Evolutionary conservation across 805 yeast species (phyloP), one percentile per base, ranked within the genome.

Genomic region (Ogataea nonfermentans): DNA sequence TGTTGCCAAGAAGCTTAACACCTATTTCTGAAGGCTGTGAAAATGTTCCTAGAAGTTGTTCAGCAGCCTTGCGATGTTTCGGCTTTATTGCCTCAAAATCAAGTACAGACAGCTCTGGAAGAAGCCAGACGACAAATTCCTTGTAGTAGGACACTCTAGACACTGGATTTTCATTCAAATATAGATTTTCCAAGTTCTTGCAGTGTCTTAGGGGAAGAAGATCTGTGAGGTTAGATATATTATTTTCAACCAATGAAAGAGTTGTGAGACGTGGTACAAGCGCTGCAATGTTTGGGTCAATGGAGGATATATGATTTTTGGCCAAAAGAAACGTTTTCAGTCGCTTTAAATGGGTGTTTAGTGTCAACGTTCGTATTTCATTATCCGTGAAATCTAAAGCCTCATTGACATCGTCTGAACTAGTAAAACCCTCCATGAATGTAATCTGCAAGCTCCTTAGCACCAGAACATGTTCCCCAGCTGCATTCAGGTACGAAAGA

Each of bases 371-470:
- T 1, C 70, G 61, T n/a, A 91, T 62, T 24, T 77, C 81, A 61
- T 91, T 91, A 53, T 83, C 81, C 1, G 91, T 77, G 23, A 91
- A 56, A 57, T 91, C 97, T 3, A 91, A 61, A 11, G 71, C 76
- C 44, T 71, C 81, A 56, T 62, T 67, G 28, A 53, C 65, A 56
- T 71, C 76, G 38, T 54, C 58, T 3, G 55, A 35, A 1, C 70
- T 54, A 1, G 69, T 68, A 2, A 76, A 50, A 37, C 68, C 67
- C 40, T 73, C 80, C 9, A 78, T 53, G 3, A 61, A 52, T 0
- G 77, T 63, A 3, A 74, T 59, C 26, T 66, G 61, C 9, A 67
- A 49, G 10, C 65, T 59, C 13, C 78, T 59, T 3, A 71, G 60
- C 34, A 65, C 62, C 30, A 79, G 48, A 46, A 66, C 61, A 37